Percentiles rank a stretch among this genome's conserved stretches.
Conservation (phyloP, 1,284 basidiomycete species). For the Ustilago cynodontis region DNA sequence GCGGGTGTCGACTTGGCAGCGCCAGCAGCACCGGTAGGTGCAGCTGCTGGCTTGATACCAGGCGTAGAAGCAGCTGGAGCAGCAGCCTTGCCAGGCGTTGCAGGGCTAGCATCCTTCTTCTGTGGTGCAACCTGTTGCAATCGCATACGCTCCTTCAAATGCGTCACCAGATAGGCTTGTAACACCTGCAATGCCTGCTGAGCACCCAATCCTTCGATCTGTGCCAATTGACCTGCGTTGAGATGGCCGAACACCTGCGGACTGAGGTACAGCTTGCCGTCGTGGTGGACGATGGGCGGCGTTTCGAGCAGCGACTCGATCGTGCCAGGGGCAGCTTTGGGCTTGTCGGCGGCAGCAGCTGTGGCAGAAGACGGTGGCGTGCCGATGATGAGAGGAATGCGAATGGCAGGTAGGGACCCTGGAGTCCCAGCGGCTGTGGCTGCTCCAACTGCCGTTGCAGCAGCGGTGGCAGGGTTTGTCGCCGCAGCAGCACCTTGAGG, state of each 20-base stretch:
- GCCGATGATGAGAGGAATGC: slow-evolving; percentile 77
- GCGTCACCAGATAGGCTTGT: slow-evolving; percentile 85
- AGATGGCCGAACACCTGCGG: slow-evolving; percentile 86
- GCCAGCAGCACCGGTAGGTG: slow-evolving; percentile 6
- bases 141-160: slow-evolving; percentile 81
- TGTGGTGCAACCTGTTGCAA: slow-evolving; percentile 68
- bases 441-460: slow-evolving; percentile 11
- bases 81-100: not conserved
- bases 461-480: slow-evolving; percentile 13
- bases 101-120: slow-evolving; percentile 40
- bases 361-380: slow-evolving; percentile 73
- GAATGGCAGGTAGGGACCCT: slow-evolving; percentile 36
- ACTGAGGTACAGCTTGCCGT: slow-evolving; percentile 84
- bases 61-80: not conserved
- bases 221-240: slow-evolving; percentile 78
- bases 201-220: slow-evolving; percentile 83
- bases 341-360: slow-evolving; percentile 58
- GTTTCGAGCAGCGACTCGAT: slow-evolving; percentile 71
- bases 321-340: slow-evolving; percentile 64
- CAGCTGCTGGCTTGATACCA: slow-evolving; percentile 3
- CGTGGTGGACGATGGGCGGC: slow-evolving; percentile 84
- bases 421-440: slow-evolving; percentile 22
- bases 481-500: slow-evolving; percentile 5
- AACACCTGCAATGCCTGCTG: slow-evolving; percentile 84
- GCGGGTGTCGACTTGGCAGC: slow-evolving; percentile 11